A percentile compares a stretch with the other conserved stretches of the same genome.
Evolutionary conservation across 495 filamentous ascomycete species (phyloP).

Genomic region (Annulohypoxylon nitens): DNA sequence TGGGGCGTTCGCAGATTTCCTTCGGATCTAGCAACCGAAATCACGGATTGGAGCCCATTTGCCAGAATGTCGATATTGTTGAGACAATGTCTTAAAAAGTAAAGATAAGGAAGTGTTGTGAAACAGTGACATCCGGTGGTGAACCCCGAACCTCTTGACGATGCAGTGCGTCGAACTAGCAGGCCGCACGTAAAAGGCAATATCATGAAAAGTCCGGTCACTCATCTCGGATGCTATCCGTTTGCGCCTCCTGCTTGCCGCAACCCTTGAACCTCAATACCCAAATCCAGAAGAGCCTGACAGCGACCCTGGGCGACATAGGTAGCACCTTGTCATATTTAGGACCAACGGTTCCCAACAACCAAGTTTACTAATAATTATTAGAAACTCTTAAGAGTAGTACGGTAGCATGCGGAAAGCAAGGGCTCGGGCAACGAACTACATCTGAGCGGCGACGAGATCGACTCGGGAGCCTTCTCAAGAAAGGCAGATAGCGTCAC

Average conservation of each 20-base stretch:
- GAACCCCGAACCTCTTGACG: constrained; percentile 13
- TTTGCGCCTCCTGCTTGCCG: constrained; percentile 8
- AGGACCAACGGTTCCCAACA: constrained; percentile 17
- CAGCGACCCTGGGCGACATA: constrained; percentile 14
- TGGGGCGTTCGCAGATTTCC: constrained; percentile 8
- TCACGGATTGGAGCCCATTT: constrained; percentile 5
- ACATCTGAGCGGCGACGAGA: constrained; percentile 30
- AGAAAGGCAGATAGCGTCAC: constrained; percentile 33
- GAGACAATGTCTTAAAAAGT: constrained; percentile 22
- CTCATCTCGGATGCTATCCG: constrained; percentile 16
- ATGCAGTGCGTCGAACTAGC: constrained; percentile 2
- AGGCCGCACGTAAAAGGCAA: not conserved
- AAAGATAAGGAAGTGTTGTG: constrained; percentile 16
- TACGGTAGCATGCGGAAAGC: not conserved
- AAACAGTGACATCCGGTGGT: constrained; percentile 21
- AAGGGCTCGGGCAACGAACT: constrained; percentile 21
- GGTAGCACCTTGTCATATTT: constrained; percentile 3
- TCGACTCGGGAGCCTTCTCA: constrained; percentile 33
- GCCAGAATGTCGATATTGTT: constrained; percentile 3
- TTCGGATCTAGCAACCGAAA: constrained; percentile 33
- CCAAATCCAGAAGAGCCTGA: constrained; percentile 3
- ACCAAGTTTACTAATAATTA: not conserved
- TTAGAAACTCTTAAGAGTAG: constrained; percentile 4
- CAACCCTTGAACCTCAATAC: constrained; percentile 11
- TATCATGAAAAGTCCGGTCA: constrained; percentile 8